Evolutionary conservation across 331 rosid genomes (phyloP).

Genomic region (Ulmus americana): DNA sequence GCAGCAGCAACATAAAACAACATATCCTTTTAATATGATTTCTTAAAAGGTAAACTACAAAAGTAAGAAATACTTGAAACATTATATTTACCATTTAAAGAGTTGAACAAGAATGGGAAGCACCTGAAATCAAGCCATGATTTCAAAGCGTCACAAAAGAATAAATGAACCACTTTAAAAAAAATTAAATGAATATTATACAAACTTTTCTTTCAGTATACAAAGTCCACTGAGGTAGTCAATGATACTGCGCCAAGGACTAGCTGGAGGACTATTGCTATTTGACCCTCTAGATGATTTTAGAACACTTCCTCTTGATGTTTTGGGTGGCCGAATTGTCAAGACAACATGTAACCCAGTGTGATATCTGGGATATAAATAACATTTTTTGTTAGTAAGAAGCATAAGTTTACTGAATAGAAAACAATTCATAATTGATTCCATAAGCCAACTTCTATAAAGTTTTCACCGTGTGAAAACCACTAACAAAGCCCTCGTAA

Average conservation of each 20-base stretch:
- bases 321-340: slow-evolving; percentile 55
- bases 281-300: slow-evolving; percentile 35
- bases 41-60: slow-evolving; percentile 11
- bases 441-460: neutral
- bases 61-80: slow-evolving; percentile 8
- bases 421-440: neutral
- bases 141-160: slow-evolving; percentile 15
- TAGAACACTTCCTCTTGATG: slow-evolving; percentile 31
- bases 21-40: slow-evolving; percentile 14
- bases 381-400: neutral
- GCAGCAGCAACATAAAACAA: slow-evolving; percentile 27
- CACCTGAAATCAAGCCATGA: slow-evolving; percentile 48
- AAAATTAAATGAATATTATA: slow-evolving; percentile 37
- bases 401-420: neutral
- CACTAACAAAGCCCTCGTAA: neutral
- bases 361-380: slow-evolving; percentile 10
- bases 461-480: too few relatives aligned
- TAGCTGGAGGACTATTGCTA: slow-evolving; percentile 32
- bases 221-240: slow-evolving; percentile 48
- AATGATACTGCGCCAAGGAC: slow-evolving; percentile 48
- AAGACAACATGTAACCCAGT: slow-evolving; percentile 11
- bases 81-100: slow-evolving; percentile 52
- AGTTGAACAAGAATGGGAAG: slow-evolving; percentile 51
- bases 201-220: slow-evolving; percentile 61
- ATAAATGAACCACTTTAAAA: slow-evolving; percentile 14